phyloP scores from a whole-genome alignment of 1,284 basidiomycete genomes.

The Cutaneotrichosporon sp. region DNA sequence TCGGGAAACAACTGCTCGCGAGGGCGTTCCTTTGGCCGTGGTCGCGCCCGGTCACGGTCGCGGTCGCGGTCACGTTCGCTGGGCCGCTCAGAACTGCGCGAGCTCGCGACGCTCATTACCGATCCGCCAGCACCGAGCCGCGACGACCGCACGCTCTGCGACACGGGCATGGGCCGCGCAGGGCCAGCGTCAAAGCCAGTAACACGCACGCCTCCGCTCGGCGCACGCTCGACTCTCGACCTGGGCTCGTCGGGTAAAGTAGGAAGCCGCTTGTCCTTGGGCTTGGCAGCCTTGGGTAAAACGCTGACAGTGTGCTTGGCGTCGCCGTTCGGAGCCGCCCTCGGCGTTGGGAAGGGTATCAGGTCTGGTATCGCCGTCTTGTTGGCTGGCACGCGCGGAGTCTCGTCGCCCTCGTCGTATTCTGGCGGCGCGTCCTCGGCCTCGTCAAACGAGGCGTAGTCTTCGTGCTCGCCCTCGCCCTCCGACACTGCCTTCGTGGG shows the following conservation, averaged over 20 bases:
- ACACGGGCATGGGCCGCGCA: conserved; percentile 7
- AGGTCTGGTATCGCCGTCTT: neutral
- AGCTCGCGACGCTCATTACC: conserved; percentile 4
- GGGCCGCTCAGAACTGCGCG: conserved; percentile 5
- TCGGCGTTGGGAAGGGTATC: neutral
- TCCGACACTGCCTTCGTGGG: neutral
- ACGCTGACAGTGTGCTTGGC: neutral
- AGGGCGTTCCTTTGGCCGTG: conserved; percentile 32
- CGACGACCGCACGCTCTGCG: neutral
- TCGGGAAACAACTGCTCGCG: conserved; percentile 42
- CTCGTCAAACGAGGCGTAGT: neutral
- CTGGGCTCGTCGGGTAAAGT: conserved; percentile 5
- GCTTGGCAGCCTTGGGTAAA: neutral
- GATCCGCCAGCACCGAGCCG: neutral
- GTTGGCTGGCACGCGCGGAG: neutral
- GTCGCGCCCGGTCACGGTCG: conserved; percentile 1
- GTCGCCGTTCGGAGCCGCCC: neutral
- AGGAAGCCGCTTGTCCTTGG: neutral
- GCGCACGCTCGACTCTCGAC: conserved; percentile 21
- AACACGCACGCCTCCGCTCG: conserved; percentile 29
- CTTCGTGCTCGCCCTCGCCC: neutral
- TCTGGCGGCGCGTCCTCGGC: neutral
- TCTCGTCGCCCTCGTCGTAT: neutral
- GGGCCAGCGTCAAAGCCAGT: conserved; percentile 35
- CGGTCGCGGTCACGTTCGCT: neutral